Conservation (phyloP, 306 rosid species). For the Spatholobus suberectus region DNA sequence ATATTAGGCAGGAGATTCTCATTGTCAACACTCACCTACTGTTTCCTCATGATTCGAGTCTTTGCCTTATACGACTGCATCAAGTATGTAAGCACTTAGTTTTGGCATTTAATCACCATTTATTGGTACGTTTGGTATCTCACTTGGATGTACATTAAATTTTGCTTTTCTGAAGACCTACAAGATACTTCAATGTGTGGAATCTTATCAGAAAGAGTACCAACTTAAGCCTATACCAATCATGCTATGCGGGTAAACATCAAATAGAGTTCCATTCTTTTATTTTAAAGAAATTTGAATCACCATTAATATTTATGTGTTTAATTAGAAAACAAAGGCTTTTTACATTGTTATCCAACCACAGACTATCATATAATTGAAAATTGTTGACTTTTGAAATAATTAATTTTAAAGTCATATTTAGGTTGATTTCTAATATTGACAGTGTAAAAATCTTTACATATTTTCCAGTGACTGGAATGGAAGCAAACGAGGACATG, state of each 20-base stretch:
- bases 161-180: conserved; percentile 59
- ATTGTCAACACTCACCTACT: conserved; percentile 63
- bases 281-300: not conserved
- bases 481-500: conserved; percentile 92
- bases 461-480: conserved; percentile 81
- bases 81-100: conserved; percentile 46
- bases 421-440: not conserved
- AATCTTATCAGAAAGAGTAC: conserved; percentile 76
- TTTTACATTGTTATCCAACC: not conserved
- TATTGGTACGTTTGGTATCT: not conserved
- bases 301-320: not conserved
- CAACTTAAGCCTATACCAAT: conserved; percentile 82
- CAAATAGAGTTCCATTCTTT: not conserved
- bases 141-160: conserved; percentile 16
- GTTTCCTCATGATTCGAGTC: conserved; percentile 64
- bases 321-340: not conserved
- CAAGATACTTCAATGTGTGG: conserved; percentile 77
- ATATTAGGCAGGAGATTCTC: conserved; percentile 48
- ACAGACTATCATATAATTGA: not conserved
- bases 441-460: not conserved
- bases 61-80: conserved; percentile 53
- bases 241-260: conserved; percentile 81
- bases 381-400: not conserved
- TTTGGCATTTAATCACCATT: not conserved
- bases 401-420: not conserved